Conservation (phyloP, 2,329 filamentous ascomycete genomes). For the Grosmannia serpens region DNA sequence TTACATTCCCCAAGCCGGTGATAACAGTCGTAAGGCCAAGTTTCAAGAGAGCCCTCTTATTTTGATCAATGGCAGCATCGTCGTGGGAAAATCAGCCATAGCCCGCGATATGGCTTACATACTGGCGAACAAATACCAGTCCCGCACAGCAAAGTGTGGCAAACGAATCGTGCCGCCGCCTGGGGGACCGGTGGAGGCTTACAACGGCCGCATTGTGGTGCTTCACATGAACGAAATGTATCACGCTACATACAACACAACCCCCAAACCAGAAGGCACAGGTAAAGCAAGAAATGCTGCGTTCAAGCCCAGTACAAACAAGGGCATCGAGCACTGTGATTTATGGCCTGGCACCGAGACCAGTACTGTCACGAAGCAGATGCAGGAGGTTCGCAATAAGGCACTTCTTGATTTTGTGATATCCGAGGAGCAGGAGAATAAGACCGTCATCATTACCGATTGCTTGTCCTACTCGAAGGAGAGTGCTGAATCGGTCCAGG, state of each 20-base stretch:
- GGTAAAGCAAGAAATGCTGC: not conserved
- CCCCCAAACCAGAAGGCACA: too few relatives aligned
- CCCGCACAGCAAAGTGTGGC: too few relatives aligned
- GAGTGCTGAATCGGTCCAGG: not conserved
- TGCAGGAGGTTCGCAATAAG: not conserved
- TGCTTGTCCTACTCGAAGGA: not conserved
- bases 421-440: not conserved
- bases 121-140: not conserved
- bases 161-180: not conserved
- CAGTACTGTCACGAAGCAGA: not conserved
- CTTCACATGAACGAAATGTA: not conserved
- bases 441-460: constrained; percentile 5
- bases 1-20: not conserved
- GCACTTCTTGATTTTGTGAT: not conserved
- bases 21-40: too few relatives aligned
- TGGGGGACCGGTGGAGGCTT: not conserved
- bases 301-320: not conserved
- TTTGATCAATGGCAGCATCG: constrained; percentile 5
- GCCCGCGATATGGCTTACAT: constrained; percentile 1
- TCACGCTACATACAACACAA: too few relatives aligned
- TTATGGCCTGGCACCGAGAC: not conserved
- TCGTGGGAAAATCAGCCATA: constrained; percentile 7
- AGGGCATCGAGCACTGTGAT: not conserved
- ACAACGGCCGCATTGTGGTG: not conserved
- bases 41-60: not conserved